A percentile compares a stretch with the other conserved stretches of the same genome.
phyloP scores from a whole-genome alignment of 2,329 filamentous ascomycete species.

The Paraconiothyrium sp. region DNA sequence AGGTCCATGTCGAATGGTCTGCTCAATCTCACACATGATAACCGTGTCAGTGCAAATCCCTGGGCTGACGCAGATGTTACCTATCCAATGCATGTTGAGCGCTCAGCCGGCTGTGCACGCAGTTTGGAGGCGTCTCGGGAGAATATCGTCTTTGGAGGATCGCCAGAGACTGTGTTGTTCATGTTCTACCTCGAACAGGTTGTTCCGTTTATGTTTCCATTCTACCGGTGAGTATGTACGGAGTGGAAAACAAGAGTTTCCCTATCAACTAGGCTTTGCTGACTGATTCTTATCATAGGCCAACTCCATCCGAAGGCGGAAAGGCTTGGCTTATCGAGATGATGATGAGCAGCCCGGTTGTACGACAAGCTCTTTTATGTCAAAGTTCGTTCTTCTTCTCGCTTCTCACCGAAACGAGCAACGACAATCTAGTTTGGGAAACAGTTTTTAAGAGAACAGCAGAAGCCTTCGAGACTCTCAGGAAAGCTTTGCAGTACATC shows the following conservation, averaged over 20 bases:
- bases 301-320: constrained; percentile 60
- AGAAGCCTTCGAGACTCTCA: constrained; percentile 20
- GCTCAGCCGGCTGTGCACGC: not conserved
- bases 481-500: constrained; percentile 20
- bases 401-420: constrained; percentile 14
- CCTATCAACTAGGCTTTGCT: no score
- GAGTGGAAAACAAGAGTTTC: no score
- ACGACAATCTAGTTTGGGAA: constrained; percentile 12
- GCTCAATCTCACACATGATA: not conserved
- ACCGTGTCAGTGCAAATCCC: not conserved
- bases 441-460: constrained; percentile 20
- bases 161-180: constrained; percentile 17
- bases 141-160: not conserved
- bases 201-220: constrained; percentile 70
- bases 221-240: constrained; percentile 56
- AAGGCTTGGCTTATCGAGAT: constrained; percentile 69
- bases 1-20: not conserved
- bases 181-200: constrained; percentile 71
- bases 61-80: not conserved
- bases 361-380: constrained; percentile 36
- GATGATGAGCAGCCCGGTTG: constrained; percentile 61
- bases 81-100: not conserved
- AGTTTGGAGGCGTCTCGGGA: not conserved
- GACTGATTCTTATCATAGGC: not conserved
- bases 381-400: constrained; percentile 65